Evolutionary conservation across 1,139 yeast species (phyloP).

Genomic region (Wickerhamomyces sp.): DNA sequence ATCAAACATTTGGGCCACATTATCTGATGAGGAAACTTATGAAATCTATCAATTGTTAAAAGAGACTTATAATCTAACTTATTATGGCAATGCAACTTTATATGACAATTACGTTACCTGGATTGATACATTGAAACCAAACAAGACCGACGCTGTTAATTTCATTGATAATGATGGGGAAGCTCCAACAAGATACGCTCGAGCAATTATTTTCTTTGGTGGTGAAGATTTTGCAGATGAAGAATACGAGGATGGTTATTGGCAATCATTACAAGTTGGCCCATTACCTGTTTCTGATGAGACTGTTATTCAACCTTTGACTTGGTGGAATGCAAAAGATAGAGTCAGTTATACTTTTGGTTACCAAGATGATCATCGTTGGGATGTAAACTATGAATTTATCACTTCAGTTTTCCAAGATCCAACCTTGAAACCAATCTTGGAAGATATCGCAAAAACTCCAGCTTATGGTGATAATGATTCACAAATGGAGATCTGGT

Average conservation of each 20-base stretch:
- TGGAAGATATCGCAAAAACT: slow-evolving; percentile 13
- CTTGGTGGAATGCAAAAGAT: slow-evolving; percentile 19
- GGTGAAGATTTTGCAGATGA: slow-evolving; percentile 18
- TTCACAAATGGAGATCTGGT: slow-evolving; percentile 20
- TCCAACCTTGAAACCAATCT: slow-evolving; percentile 8
- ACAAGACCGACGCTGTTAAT: slow-evolving; percentile 22
- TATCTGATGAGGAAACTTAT: slow-evolving; percentile 16
- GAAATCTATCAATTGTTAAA: slow-evolving; percentile 13
- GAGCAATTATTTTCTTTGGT: slow-evolving; percentile 22
- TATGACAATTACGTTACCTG: slow-evolving; percentile 22
- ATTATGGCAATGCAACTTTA: slow-evolving; percentile 15
- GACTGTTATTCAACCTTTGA: slow-evolving; percentile 12
- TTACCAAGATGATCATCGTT: slow-evolving; percentile 15
- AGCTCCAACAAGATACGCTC: slow-evolving; percentile 20
- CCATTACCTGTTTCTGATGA: slow-evolving; percentile 17
- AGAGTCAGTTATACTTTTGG: slow-evolving; percentile 17
- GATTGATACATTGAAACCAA: slow-evolving; percentile 22
- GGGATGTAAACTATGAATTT: slow-evolving; percentile 5
- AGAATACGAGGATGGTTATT: slow-evolving; percentile 22
- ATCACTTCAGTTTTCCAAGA: slow-evolving; percentile 7
- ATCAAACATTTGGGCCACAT: slow-evolving; percentile 21
- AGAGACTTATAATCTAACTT: slow-evolving; percentile 16
- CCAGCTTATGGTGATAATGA: slow-evolving; percentile 14
- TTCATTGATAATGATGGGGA: slow-evolving; percentile 19
- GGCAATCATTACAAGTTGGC: slow-evolving; percentile 22